phyloP scores from a whole-genome alignment of 805 yeast genomes.

The Candida caryicola region DNA sequence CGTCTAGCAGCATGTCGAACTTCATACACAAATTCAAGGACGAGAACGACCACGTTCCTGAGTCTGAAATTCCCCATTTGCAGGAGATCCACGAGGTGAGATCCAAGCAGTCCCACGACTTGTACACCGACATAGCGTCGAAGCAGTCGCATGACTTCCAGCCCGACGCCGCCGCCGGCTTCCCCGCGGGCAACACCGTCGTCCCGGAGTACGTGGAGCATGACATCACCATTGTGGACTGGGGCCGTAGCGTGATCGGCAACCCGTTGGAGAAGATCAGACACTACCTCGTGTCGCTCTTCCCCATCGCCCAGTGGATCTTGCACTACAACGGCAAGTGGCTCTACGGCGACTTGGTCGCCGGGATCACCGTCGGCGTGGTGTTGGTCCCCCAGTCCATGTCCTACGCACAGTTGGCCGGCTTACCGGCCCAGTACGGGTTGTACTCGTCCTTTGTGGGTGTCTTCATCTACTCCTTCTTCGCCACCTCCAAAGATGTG shows the following conservation, averaged over 20 bases:
- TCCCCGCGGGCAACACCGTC: constrained; percentile 7
- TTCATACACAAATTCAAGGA: constrained; percentile 10
- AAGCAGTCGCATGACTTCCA: constrained; percentile 4
- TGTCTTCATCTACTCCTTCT: constrained; percentile 80
- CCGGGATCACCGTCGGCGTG: constrained; percentile 91
- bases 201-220: constrained; percentile 39
- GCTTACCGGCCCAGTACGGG: constrained; percentile 79
- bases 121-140: constrained; percentile 5
- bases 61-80: constrained; percentile 22
- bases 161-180: neutral
- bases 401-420: constrained; percentile 91
- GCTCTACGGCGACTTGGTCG: constrained; percentile 79
- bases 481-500: constrained; percentile 94
- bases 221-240: constrained; percentile 33
- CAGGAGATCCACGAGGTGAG: constrained; percentile 13
- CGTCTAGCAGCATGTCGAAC: constrained; percentile 13
- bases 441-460: constrained; percentile 91
- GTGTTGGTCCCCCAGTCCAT: constrained; percentile 93
- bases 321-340: constrained; percentile 77
- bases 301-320: constrained; percentile 84
- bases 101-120: constrained; percentile 16
- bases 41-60: constrained; percentile 13
- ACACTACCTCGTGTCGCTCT: constrained; percentile 57
- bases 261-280: constrained; percentile 41
- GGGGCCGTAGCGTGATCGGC: constrained; percentile 23